A percentile compares a stretch with the other conserved stretches of the same genome.
These are phyloP conservation scores for Quercus lobata DNA, from an alignment of 331 rosid genomes.

Conservation along the genomic window DNA sequence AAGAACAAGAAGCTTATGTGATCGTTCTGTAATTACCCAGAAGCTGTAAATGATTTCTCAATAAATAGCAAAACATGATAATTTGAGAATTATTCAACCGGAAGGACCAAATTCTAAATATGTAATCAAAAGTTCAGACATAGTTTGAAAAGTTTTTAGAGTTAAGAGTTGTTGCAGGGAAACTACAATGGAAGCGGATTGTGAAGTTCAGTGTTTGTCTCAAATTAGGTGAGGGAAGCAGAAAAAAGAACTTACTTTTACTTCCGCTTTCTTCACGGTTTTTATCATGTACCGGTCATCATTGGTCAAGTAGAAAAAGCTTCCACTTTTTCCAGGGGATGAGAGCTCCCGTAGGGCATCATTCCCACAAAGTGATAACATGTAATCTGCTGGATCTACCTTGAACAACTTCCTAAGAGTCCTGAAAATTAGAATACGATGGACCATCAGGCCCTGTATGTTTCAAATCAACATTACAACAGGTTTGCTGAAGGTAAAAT, in stretches of 20 bases:
- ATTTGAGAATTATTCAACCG: neutral
- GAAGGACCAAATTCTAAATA: neutral
- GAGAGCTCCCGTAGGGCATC: conserved; percentile 93
- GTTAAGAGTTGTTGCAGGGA: neutral
- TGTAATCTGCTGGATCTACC: conserved; percentile 93
- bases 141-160: neutral
- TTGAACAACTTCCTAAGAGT: conserved; percentile 90
- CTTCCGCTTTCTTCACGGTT: conserved; percentile 96
- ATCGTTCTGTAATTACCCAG: neutral
- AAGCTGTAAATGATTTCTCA: neutral
- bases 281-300: conserved; percentile 96
- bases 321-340: conserved; percentile 97
- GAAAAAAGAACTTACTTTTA: conserved; percentile 57
- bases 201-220: neutral
- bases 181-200: neutral
- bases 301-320: conserved; percentile 87
- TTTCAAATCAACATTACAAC: neutral
- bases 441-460: neutral
- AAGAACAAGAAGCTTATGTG: neutral
- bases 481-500: neutral
- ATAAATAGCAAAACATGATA: no score
- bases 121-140: neutral
- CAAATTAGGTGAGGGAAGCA: neutral
- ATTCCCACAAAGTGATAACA: conserved; percentile 89
- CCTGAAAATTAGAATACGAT: conserved; percentile 43